Conservation (phyloP, 1,284 basidiomycete genomes). For the Schizophyllum commune region DNA sequence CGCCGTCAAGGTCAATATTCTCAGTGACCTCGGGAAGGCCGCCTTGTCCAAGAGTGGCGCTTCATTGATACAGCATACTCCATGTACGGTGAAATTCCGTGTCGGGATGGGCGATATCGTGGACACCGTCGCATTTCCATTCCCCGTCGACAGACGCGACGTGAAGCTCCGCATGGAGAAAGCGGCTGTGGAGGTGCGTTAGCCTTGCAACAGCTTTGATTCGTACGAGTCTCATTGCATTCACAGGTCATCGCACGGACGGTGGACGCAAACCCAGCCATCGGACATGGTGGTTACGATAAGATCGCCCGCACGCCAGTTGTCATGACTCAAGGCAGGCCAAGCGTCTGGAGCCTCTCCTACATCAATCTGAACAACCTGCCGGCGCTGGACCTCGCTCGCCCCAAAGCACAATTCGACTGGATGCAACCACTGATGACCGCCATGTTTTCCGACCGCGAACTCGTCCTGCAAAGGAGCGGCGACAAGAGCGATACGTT, state of each 20-base stretch:
- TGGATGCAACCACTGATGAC: conserved; percentile 21
- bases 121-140: conserved; percentile 21
- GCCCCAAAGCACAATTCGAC: conserved; percentile 1
- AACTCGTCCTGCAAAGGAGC: conserved; percentile 17
- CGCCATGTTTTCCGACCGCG: conserved; percentile 21
- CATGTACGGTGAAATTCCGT: conserved; percentile 23
- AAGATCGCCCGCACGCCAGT: conserved; percentile 19
- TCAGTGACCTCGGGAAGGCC: not conserved
- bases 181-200: conserved; percentile 24
- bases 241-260: not conserved
- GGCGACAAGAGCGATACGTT: conserved; percentile 15
- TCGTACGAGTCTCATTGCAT: not conserved
- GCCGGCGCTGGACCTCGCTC: conserved; percentile 14
- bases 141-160: conserved; percentile 23
- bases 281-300: conserved; percentile 18
- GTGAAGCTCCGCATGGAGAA: conserved; percentile 21
- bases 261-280: not conserved
- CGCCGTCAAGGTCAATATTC: not conserved
- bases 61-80: conserved; percentile 21
- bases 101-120: conserved; percentile 17
- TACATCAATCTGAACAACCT: conserved; percentile 17
- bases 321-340: conserved; percentile 2
- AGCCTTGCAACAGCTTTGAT: not conserved
- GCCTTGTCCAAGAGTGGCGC: not conserved
- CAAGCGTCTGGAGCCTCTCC: conserved; percentile 23